Conservation (phyloP, 1,139 yeast genomes). For the Magnusiomyces ingens region DNA sequence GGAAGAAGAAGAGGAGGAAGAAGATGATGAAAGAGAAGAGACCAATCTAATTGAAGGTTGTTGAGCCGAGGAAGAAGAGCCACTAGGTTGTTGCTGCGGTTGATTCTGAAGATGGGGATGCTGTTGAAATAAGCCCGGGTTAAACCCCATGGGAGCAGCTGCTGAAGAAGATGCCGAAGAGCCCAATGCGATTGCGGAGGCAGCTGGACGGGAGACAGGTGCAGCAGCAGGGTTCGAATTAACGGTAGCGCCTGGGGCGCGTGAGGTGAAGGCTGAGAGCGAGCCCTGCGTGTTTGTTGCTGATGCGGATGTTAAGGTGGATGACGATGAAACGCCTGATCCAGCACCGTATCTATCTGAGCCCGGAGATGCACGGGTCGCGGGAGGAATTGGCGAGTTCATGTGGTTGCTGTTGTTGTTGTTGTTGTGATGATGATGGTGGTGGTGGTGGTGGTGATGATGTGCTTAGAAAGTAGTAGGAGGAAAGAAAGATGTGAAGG, state of each 20-base stretch:
- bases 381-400: background rate
- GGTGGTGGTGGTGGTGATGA: background rate
- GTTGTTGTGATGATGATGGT: background rate
- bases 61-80: background rate
- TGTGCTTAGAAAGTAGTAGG: too few species aligned
- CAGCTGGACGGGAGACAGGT: too few species aligned
- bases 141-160: too few species aligned
- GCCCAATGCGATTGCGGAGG: too few species aligned
- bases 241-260: too few species aligned
- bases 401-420: too few species aligned
- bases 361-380: background rate
- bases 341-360: background rate
- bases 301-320: background rate
- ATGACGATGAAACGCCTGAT: background rate
- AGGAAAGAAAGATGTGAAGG: background rate
- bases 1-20: constrained; percentile 7
- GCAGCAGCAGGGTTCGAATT: too few species aligned
- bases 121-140: too few species aligned
- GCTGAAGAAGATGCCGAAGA: too few species aligned
- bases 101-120: too few species aligned
- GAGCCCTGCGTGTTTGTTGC: too few species aligned
- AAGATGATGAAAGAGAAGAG: background rate
- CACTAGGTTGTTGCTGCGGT: background rate
- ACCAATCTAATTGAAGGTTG: background rate
- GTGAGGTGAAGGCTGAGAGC: too few species aligned